phyloP scores from a whole-genome alignment of 1,284 basidiomycete species.

The Ganoderma leucocontextum region DNA sequence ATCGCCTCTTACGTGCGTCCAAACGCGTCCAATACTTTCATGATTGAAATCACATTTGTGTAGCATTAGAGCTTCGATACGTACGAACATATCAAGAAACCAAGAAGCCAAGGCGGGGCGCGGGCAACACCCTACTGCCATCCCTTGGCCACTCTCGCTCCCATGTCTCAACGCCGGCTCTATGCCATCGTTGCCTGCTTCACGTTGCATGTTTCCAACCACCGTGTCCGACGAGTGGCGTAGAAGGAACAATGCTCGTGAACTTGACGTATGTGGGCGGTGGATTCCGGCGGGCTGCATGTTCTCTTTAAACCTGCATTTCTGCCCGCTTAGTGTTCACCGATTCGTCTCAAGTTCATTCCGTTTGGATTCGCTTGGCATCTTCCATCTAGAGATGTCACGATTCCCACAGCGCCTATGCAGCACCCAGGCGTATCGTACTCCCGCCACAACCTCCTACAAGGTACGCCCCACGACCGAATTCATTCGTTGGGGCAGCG shows the following conservation, averaged over 20 bases:
- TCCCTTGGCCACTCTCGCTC: background rate
- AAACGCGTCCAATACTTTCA: too few relatives aligned
- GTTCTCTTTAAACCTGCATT: background rate
- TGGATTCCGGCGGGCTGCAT: background rate
- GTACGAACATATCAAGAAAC: background rate
- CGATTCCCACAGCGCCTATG: background rate
- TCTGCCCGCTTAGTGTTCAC: background rate
- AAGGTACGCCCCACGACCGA: slow-evolving; percentile 5
- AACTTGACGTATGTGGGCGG: background rate
- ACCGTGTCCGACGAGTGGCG: background rate
- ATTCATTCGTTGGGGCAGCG: slow-evolving; percentile 13
- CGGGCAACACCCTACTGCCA: background rate
- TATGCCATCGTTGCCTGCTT: background rate
- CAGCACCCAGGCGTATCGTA: background rate
- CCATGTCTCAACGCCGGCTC: background rate
- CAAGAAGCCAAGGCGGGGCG: background rate
- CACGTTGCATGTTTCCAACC: background rate
- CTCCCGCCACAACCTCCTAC: background rate
- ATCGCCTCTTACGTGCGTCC: background rate
- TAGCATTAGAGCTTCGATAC: background rate
- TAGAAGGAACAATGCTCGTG: background rate
- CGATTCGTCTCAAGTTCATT: background rate
- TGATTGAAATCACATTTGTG: background rate
- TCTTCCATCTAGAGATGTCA: background rate
- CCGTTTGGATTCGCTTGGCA: background rate